Percentiles rank a stretch among this genome's conserved stretches.
Evolutionary conservation across 768 basidiomycete species (phyloP).

Genomic region (Leccinellum albellum): DNA sequence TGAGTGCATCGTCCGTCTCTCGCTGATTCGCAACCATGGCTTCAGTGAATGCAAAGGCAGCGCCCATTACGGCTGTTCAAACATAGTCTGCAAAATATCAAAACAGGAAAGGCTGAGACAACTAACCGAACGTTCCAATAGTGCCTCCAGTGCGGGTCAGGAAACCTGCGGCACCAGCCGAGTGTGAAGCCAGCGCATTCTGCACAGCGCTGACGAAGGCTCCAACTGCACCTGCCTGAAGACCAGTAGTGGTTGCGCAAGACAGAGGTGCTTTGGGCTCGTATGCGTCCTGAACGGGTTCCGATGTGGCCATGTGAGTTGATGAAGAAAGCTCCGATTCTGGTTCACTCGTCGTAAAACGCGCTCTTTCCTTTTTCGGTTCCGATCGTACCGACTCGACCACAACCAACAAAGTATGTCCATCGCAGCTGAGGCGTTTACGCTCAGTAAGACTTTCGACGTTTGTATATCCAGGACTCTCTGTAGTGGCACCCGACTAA

Average conservation of each 20-base stretch:
- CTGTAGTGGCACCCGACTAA: conserved; percentile 11
- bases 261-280: conserved; percentile 53
- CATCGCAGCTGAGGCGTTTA: conserved; percentile 24
- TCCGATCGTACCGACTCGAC: conserved; percentile 6
- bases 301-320: conserved; percentile 19
- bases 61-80: conserved; percentile 78
- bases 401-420: conserved; percentile 5
- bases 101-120: neutral
- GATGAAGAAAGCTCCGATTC: conserved; percentile 4
- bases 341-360: neutral
- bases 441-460: conserved; percentile 38
- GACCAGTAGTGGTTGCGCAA: conserved; percentile 53
- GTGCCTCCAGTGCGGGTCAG: conserved; percentile 84
- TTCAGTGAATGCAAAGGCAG: conserved; percentile 81
- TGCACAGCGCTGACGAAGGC: conserved; percentile 69
- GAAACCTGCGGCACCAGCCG: conserved; percentile 79
- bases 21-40: conserved; percentile 77
- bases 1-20: conserved; percentile 72
- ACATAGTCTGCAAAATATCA: conserved; percentile 2
- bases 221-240: conserved; percentile 65
- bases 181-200: conserved; percentile 77
- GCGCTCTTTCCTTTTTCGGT: conserved; percentile 22
- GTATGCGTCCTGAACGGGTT: conserved; percentile 26
- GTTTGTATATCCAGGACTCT: conserved; percentile 36
- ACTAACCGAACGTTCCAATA: conserved; percentile 87